Evolutionary conservation across 495 filamentous ascomycete species (phyloP).

Genomic region (Sporormia fimetaria): DNA sequence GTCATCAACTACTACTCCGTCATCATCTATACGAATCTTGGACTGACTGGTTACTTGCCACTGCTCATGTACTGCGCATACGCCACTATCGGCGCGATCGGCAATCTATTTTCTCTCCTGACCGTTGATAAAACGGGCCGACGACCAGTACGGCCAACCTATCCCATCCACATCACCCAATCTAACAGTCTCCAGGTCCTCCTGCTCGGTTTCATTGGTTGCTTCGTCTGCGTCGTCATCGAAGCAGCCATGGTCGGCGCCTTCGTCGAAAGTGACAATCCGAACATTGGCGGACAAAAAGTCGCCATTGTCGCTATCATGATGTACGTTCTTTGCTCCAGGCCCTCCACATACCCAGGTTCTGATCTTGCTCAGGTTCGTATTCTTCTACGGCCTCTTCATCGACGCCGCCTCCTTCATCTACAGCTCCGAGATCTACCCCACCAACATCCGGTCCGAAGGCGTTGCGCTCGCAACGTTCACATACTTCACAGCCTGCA

Average conservation of each 20-base stretch:
- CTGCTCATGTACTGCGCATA: slow-evolving; percentile 25
- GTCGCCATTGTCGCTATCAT: slow-evolving; percentile 26
- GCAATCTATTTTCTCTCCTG: slow-evolving; percentile 24
- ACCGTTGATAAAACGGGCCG: slow-evolving; percentile 25
- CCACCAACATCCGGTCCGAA: slow-evolving; percentile 25
- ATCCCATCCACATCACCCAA: background rate
- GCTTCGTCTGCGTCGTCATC: slow-evolving; percentile 21
- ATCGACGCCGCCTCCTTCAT: slow-evolving; percentile 29
- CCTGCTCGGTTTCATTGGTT: slow-evolving; percentile 23
- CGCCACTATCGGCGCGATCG: slow-evolving; percentile 25
- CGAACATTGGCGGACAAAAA: slow-evolving; percentile 21
- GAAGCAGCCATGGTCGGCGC: slow-evolving; percentile 27
- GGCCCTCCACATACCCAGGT: background rate
- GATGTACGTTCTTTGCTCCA: slow-evolving; percentile 12
- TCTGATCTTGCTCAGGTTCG: slow-evolving; percentile 3
- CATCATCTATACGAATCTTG: slow-evolving; percentile 25
- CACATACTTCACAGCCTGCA: slow-evolving; percentile 25
- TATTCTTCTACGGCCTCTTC: slow-evolving; percentile 24
- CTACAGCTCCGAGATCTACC: slow-evolving; percentile 26
- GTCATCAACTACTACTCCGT: slow-evolving; percentile 25
- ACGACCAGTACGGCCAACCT: slow-evolving; percentile 21
- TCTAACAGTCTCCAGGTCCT: slow-evolving; percentile 15
- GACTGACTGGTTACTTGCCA: slow-evolving; percentile 17
- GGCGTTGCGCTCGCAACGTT: slow-evolving; percentile 23
- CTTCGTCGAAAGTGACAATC: slow-evolving; percentile 10